Conservation (phyloP, 164 flowering plant genomes). For the Vitis rotundifolia region DNA sequence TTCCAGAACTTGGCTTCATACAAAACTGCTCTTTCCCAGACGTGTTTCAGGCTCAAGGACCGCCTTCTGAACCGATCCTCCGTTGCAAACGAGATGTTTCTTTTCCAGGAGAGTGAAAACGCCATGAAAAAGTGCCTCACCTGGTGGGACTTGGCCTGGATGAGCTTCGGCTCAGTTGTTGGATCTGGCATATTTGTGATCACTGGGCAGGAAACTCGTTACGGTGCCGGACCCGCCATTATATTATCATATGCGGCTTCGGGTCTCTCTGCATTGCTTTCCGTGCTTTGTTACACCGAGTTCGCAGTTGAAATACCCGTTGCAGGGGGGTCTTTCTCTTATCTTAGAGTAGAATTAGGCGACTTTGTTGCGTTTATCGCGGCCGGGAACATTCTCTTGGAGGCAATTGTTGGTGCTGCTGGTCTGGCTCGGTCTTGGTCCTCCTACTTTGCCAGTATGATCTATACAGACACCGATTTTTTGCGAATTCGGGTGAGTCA, state of each 20-base stretch:
- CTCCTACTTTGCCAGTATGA: slow-evolving; percentile 68
- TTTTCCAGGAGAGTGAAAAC: slow-evolving; percentile 39
- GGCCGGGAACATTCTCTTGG: slow-evolving; percentile 73
- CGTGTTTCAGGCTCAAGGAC: slow-evolving; percentile 29
- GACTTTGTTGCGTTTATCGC: slow-evolving; percentile 78
- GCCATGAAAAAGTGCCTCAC: slow-evolving; percentile 54
- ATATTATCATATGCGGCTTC: slow-evolving; percentile 50
- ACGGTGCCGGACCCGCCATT: slow-evolving; percentile 55
- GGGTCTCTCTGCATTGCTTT: slow-evolving; percentile 58
- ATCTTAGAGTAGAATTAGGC: slow-evolving; percentile 72
- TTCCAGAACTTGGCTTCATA: slow-evolving; percentile 50
- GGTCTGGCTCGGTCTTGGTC: slow-evolving; percentile 73
- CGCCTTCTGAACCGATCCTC: slow-evolving; percentile 44
- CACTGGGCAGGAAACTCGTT: slow-evolving; percentile 42
- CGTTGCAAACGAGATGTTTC: slow-evolving; percentile 40
- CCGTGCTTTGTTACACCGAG: slow-evolving; percentile 67
- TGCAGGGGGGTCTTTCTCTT: slow-evolving; percentile 81
- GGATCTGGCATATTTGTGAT: slow-evolving; percentile 67
- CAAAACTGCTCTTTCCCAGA: slow-evolving; percentile 30
- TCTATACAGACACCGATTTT: slow-evolving; percentile 37
- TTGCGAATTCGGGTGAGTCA: slow-evolving; percentile 35
- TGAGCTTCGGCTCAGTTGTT: slow-evolving; percentile 57
- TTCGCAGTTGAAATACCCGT: slow-evolving; percentile 68
- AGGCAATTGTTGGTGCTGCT: slow-evolving; percentile 57
- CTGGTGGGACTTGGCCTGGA: slow-evolving; percentile 73